Evolutionary conservation across 192 early-diverging fungal species (phyloP), one percentile per base, ranked within the genome.

Genomic region (Gonapodya sp.): DNA sequence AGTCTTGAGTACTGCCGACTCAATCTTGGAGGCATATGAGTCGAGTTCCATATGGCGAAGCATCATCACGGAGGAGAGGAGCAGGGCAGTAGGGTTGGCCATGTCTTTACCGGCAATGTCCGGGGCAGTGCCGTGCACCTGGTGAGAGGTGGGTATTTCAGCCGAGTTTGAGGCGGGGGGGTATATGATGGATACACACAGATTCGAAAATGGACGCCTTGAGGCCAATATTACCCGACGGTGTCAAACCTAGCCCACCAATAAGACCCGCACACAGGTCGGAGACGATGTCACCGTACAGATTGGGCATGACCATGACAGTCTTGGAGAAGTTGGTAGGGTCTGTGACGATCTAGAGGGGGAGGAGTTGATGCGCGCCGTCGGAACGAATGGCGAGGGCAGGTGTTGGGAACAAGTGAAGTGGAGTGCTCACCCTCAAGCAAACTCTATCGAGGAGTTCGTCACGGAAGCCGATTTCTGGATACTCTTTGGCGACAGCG

Each of bases 221-320:
- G 79, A 90, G 92, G 77, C 97, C 97, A 92, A 99, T 99, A 91
- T 99, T 99, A 75, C 97, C 97, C 36, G 94, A 96, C 46, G 97
- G 97, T 8, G 97, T 99, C 83, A 99, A 88, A 36, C 97, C 97
- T 79, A 99, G 92, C 75, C 97, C 97, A 81, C 97, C 97, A 83
- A 99, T 99, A 73, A 99, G 90, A 81, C 97, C 97, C 80, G 97
- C 97, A 81, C 96, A 93, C 90, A 99, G 93, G 85, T 99, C 97
- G 31, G 94, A 95, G 79, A 99, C 89, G 89, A 99, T 99, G 87
- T 99, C 97, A 83, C 97, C 97, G 82, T 99, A 99, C 84, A 99
- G 90, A 92, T 99, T 99, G 78, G 97, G 97, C 96, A 99, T 98
- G 84, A 97, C 97, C 96, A 99, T 97, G 85, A 99, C 97, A 31